Evolutionary conservation across 805 yeast species (phyloP), one percentile per base, ranked within the genome.

Genomic region (Isabelozyma heimii): DNA sequence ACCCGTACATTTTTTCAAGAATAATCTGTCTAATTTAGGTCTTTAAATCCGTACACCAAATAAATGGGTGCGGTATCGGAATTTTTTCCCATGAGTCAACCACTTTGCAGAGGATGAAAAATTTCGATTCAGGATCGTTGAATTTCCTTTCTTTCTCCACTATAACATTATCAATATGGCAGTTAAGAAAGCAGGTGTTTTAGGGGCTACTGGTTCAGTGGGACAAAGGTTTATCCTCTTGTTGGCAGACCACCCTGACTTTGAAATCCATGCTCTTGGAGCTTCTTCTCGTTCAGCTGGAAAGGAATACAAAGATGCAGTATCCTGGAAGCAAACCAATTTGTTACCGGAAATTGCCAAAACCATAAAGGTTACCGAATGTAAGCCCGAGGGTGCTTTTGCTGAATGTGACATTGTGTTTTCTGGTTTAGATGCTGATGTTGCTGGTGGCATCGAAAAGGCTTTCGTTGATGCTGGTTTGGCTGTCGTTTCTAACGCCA

Each of bases 161-260:
- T 13, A 30, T 10, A 9, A 30, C 10, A 30, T 13, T 10, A 10
- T 30, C n/a, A 30, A 30, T 10, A 30, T 30, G 35, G 35, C 35
- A 28, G 49, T 63, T 39, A 76, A 66, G 53, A 80, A 79, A 67
- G 85, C 83, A 17, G 99, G 99, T 75, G 97, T 94, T 58, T 77
- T 92, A 52, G 99, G 99, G 45, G 98, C 98, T 56, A 92, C 99
- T 10, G 99, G 99, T 46, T 85, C 96, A 40, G 99, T 94, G 37
- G 99, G 99, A 49, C 99, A 94, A 71, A 81, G 98, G 59, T 94
- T 94, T 66, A 91, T 94, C 52, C 75, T 92, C 43, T 75, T 94
- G 44, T 76, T 94, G 54, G 80, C 91, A 2, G 73, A 87, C 53
- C 97, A 94, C 66, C 98, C 98, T 24, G 89, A 89, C 52, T 91